Base-by-base conservation (phyloP, 768 basidiomycete genomes). In the Calocera viscosa region DNA sequence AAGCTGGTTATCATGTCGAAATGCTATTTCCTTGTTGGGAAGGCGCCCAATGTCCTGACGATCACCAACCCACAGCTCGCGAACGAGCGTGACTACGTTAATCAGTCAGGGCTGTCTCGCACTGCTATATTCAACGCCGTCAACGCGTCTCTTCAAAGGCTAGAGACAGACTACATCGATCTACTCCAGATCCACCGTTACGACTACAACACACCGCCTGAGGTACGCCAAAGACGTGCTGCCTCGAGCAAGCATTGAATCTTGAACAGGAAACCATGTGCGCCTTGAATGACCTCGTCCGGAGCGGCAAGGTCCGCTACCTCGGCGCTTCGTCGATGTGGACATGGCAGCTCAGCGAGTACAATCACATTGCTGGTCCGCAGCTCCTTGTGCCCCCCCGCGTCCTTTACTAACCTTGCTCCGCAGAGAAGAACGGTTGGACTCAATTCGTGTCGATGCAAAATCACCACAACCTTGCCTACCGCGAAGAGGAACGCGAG, bases 161-260 rank as follows among this genome's bases (percentile, higher is more conserved):
- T 80, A 22, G 68, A 73, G 26, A 80, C 78, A 1, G 28, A 76
- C 19, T 77, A 78, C 69, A 67, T 79, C 49, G 78, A 79, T 63
- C 72, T 79, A 7, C 53, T 60, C 7, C 53, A 60, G 68, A 78
- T 86, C 35, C 82, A 83, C 49, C 71, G 77, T 17, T 81, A 75
- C 41, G 82, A 82, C 65, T 38, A 70, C 14, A 67, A 68, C 0
- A 76, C 78, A 0, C 74, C 82, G 5, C 67, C 53, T 60, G 53
- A 60, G 53, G 53, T 60, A 26, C 30, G 30, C 26, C 8, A 8
- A 10, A 49, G 49, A 49, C 22, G 49, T 24, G 14, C 10, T 26
- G 10, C 49, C 49, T 14, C 14, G 10, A 8, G 22, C 24, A 40
- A 10, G 19, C 19, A 40, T 40, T 40, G 39, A 40, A 40, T 24